Base-by-base conservation (phyloP, 2,329 filamentous ascomycete genomes). In the Bretziella fagacearum region DNA sequence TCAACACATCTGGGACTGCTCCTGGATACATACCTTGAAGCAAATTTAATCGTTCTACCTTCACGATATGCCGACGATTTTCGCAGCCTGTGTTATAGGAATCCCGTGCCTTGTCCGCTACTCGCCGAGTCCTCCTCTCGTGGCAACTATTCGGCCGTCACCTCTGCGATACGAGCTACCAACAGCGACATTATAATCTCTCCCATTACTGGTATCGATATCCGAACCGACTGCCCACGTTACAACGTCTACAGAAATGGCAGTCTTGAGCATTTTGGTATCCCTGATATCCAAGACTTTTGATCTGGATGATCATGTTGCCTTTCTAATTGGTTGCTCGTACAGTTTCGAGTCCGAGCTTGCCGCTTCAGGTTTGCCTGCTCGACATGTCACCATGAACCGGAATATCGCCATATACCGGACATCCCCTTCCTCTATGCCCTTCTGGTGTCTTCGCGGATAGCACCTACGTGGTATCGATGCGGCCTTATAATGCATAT, bases 311-410 rank as follows among this genome's bases (percentile, higher is more conserved):
- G 67, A 77, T 52, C 73, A 81, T 53, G 68, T 76, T 20, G 76
- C 66, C 0, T 81, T 77, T 55, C 57, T 80, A 37, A 70, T 81
- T 51, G 77, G 75, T 6, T 81, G 76, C 56, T 74, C 69, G 1
- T 80, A 71, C 62, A 74, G 67, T 53, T 81, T 81, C 55, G 76
- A 80, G 57, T 59, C 64, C 2, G 74, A 74, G 2, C 65, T 81
- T 18, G 55, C 59, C 0, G 57, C 55, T 0, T 68, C 69, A 0
- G 70, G 69, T 0, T 59, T 81, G 4, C 53, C 62, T 5, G 69
- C 74, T 1, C 63, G 66, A 2, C 74, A 81, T 54, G 59, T 65
- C 3, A 49, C 58, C 2, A 61, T 66, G 15, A 56, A 59, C 32
- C 63, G 69, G 25, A 73, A 72, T 50, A 71, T 78, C 2, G 62